Evolutionary conservation across 176 grass and related monocot species (phyloP), one percentile per base, ranked within the genome.

Genomic region (Carex pumila): DNA sequence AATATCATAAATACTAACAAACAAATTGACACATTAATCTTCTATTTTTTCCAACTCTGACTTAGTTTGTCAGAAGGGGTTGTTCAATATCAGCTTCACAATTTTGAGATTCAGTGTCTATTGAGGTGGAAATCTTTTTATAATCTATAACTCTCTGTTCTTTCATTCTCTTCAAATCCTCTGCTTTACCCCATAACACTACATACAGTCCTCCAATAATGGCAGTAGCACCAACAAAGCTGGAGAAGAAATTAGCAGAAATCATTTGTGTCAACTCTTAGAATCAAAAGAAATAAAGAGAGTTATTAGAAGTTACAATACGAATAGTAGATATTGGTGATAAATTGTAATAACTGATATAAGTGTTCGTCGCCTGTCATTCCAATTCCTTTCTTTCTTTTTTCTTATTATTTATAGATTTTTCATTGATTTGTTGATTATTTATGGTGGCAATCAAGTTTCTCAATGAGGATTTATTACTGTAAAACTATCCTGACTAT

Each of bases 161-260:
- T 47, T 75, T 10, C 29, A n/a, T 56, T 4, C 11, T 34, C 47
- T 10, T 71, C 17, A 83, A 52, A 56, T 85, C 87, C 76, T 89
- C 39, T 37, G 76, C 65, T 85, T 89, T 85, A 7, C 87, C 87
- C 87, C 87, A 89, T 19, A 89, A 80, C 14, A 89, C 87, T 22
- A 89, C 43, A 70, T 85, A 82, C 43, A 85, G 25, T 5, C 87
- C 87, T 31, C 83, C 12, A 4, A 89, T 79, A n/a, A 89, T 71
- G 25, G 84, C 84, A 25, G 50, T 12, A 8, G 84, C 84, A 7
- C 88, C 85, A 18, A 84, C 5, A 41, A 90, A 87, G 85, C 79
- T 90, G 85, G 5, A 70, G 3, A 84, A 12, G 0, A 71, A 57
- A 67, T 83, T 50, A 50, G 3, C 10, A 53, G 5, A 54, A 76